Evolutionary conservation across 2,329 filamentous ascomycete species (phyloP).

Genomic region (Ceratocystis lukuohia): DNA sequence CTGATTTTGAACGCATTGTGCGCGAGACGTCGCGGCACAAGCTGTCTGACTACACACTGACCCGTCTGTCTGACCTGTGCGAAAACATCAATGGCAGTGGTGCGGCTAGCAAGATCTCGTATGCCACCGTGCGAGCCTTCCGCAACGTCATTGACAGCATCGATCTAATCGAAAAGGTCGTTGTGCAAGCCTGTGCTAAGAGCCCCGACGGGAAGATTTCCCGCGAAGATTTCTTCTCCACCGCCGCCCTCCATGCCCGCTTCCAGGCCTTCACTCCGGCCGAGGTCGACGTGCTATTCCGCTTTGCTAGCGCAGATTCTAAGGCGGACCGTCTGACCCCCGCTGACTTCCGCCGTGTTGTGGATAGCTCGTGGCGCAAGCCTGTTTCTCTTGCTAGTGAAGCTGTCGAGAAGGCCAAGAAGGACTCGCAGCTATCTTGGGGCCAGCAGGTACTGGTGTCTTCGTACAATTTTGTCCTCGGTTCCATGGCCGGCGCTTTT

Average conservation of each 20-base stretch:
- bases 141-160: slow-evolving; percentile 97
- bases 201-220: slow-evolving; percentile 88
- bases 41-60: slow-evolving; percentile 86
- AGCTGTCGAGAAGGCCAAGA: slow-evolving; percentile 27
- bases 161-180: slow-evolving; percentile 89
- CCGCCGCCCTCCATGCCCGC: slow-evolving; percentile 77
- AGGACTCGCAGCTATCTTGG: slow-evolving; percentile 22
- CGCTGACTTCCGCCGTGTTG: slow-evolving; percentile 80
- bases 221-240: slow-evolving; percentile 82
- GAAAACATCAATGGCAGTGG: slow-evolving; percentile 42
- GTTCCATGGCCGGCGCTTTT: slow-evolving; percentile 84
- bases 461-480: slow-evolving; percentile 77
- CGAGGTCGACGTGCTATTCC: slow-evolving; percentile 97
- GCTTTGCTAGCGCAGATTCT: slow-evolving; percentile 88
- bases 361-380: slow-evolving; percentile 78
- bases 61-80: slow-evolving; percentile 83
- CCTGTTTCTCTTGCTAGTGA: slow-evolving; percentile 34
- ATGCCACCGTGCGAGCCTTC: slow-evolving; percentile 93
- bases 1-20: slow-evolving; percentile 95
- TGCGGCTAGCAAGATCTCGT: slow-evolving; percentile 87
- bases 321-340: slow-evolving; percentile 59
- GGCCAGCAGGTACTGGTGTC: slow-evolving; percentile 45
- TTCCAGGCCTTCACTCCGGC: slow-evolving; percentile 96
- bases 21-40: slow-evolving; percentile 87
- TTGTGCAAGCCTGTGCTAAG: slow-evolving; percentile 73